Base-by-base conservation (phyloP, 345 rosid genomes). In the Gynandropsis gynandra region DNA sequence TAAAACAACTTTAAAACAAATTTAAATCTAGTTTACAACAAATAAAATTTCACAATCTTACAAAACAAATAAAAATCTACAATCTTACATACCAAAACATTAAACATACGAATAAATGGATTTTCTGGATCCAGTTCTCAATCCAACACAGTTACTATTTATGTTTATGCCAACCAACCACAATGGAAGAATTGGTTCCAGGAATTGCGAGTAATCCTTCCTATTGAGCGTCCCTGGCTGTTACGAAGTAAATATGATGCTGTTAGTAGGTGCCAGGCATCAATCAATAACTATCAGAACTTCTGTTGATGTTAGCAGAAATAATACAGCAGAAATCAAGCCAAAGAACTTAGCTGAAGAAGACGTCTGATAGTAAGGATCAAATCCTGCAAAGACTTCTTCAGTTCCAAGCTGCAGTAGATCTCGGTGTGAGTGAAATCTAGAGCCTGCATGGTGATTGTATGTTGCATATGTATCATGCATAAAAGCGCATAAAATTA, bases 381-480 rank as follows among this genome's bases (percentile, higher is more conserved):
- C 70, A 53, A 50, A 49, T 60, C 74, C 70, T 62, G 74, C 40
- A 72, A 70, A 68, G 62, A 21, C 56, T 50, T 63, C 72, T 63
- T 74, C 76, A 38, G 46, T 33, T 40, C 55, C 57, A 67, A 76
- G 70, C 42, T 66, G 77, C 47, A 69, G 81, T 31, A 47, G 32
- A 59, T 70, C 77, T 58, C 66, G 72, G 72, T 69, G 64, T 57
- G 87, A 70, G 52, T 71, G 76, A 58, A 65, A 47, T 47, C 56
- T 67, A 44, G 87, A 69, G 59, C 66, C 74, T 37, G 73, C 81
- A 54, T 80, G 90, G 59, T 80, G 80, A 70, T 67, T 81, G 72
- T 72, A 78, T 8, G 56, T 95, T 86, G 88, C 67, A n/a, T n/a
- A n/a, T n/a, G n/a, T n/a, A n/a, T n/a, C n/a, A n/a, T n/a, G n/a